Conservation (phyloP, 2,329 filamentous ascomycete genomes). For the Fusarium equiseti region DNA sequence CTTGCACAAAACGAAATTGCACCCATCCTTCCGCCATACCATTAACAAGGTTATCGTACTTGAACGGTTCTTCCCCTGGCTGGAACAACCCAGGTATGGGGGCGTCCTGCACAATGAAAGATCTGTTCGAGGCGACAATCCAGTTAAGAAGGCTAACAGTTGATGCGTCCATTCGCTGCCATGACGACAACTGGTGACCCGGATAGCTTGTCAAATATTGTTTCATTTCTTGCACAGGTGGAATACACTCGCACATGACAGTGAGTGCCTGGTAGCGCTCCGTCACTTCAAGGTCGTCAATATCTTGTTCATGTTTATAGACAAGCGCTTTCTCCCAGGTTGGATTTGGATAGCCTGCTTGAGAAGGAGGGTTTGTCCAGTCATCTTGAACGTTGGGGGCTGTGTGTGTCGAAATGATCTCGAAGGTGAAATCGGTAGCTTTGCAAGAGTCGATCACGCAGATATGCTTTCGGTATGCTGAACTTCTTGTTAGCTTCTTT, state of each 20-base stretch:
- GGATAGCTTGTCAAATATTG: conserved; percentile 58
- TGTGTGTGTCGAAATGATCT: conserved; percentile 22
- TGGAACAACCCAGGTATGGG: conserved; percentile 40
- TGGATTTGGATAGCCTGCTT: conserved; percentile 8
- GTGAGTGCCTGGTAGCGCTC: conserved; percentile 49
- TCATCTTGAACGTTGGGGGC: neutral
- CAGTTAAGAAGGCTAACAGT: conserved; percentile 79
- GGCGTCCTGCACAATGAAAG: conserved; percentile 84
- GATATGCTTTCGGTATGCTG: conserved; percentile 35
- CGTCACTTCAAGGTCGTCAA: conserved; percentile 35
- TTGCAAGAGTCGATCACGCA: conserved; percentile 32
- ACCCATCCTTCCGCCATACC: conserved; percentile 73
- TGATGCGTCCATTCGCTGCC: conserved; percentile 71
- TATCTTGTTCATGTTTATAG: conserved; percentile 44
- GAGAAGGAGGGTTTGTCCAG: neutral
- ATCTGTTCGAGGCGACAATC: conserved; percentile 91
- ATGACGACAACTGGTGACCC: conserved; percentile 56
- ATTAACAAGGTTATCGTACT: conserved; percentile 60
- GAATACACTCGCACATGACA: conserved; percentile 69
- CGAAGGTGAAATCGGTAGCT: conserved; percentile 21
- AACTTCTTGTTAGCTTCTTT: conserved; percentile 2
- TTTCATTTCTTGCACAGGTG: conserved; percentile 70
- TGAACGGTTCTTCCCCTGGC: conserved; percentile 15
- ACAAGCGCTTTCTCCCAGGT: conserved; percentile 36
- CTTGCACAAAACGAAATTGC: conserved; percentile 90